Conservation (phyloP, 371 early-diverging fungal genomes). For the Zychaea mexicana region DNA sequence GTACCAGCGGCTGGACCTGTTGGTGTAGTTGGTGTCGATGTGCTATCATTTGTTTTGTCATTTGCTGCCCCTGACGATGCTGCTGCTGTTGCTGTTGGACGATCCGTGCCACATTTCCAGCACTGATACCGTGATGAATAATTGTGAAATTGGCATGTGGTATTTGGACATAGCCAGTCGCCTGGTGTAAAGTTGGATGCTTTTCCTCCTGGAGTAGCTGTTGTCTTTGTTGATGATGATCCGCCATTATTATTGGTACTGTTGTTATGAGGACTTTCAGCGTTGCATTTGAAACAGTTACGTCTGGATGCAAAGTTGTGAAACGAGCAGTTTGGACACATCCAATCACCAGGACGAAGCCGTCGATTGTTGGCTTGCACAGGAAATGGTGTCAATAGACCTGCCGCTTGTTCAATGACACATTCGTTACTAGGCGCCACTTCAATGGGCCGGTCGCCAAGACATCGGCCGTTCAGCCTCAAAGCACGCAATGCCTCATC, state of each 20-base stretch:
- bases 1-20: neutral
- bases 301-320: conserved; percentile 78
- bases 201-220: neutral
- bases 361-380: conserved; percentile 42
- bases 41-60: neutral
- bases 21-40: conserved; percentile 8
- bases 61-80: neutral
- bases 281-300: conserved; percentile 75
- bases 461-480: conserved; percentile 63
- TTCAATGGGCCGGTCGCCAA: conserved; percentile 72
- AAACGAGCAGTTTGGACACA: conserved; percentile 74
- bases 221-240: neutral
- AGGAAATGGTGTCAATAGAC: conserved; percentile 62
- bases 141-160: conserved; percentile 60
- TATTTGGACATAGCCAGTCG: conserved; percentile 59
- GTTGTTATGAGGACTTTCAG: conserved; percentile 37
- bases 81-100: conserved; percentile 14
- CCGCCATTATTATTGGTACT: neutral
- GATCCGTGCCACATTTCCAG: conserved; percentile 35
- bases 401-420: conserved; percentile 58
- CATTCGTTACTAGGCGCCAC: conserved; percentile 65
- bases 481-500: conserved; percentile 66
- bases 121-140: conserved; percentile 55
- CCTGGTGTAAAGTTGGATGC: conserved; percentile 27
- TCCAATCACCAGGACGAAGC: conserved; percentile 77